Conservation (phyloP, 371 early-diverging fungal species). For the Apophysomyces variabilis region DNA sequence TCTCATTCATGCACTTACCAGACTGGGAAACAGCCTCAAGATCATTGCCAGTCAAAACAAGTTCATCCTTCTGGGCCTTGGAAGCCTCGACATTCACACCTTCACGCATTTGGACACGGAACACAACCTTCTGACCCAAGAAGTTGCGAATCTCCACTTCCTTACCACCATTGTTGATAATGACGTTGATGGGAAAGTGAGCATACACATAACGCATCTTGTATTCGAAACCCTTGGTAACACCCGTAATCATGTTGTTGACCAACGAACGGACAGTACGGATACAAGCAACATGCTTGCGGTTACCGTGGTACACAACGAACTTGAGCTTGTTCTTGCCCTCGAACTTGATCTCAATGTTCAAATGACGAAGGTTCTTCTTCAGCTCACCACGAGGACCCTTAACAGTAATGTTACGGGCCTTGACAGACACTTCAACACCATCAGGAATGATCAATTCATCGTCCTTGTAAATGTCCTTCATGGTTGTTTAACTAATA, state of each 20-base stretch:
- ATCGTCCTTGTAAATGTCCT: slow-evolving; percentile 87
- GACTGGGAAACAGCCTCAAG: slow-evolving; percentile 98
- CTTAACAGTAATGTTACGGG: slow-evolving; percentile 76
- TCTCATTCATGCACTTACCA: slow-evolving; percentile 37
- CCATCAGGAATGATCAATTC: slow-evolving; percentile 80
- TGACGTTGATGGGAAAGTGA: slow-evolving; percentile 99
- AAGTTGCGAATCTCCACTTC: slow-evolving; percentile 99
- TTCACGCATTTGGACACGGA: slow-evolving; percentile 89
- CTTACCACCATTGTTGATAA: slow-evolving; percentile 83
- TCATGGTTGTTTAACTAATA: slow-evolving; percentile 53
- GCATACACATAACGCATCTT: slow-evolving; percentile 99
- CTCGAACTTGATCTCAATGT: slow-evolving; percentile 83
- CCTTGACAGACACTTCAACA: slow-evolving; percentile 78
- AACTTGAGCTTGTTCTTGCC: slow-evolving; percentile 79
- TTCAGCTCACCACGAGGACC: slow-evolving; percentile 91
- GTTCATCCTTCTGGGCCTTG: slow-evolving; percentile 94
- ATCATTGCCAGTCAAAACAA: slow-evolving; percentile 96
- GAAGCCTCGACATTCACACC: slow-evolving; percentile 91
- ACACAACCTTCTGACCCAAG: slow-evolving; percentile 97
- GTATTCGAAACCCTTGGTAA: slow-evolving; percentile 93
- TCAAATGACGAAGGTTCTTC: slow-evolving; percentile 95
- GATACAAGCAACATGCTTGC: slow-evolving; percentile 98
- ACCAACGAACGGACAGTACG: slow-evolving; percentile 93
- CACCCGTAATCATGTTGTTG: slow-evolving; percentile 47
- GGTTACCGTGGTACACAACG: slow-evolving; percentile 96